A percentile compares a stretch with the other conserved stretches of the same genome.
These are phyloP conservation scores for Backusella australiensis DNA, from an alignment of 192 early-diverging fungal genomes.

Conservation along the genomic window DNA sequence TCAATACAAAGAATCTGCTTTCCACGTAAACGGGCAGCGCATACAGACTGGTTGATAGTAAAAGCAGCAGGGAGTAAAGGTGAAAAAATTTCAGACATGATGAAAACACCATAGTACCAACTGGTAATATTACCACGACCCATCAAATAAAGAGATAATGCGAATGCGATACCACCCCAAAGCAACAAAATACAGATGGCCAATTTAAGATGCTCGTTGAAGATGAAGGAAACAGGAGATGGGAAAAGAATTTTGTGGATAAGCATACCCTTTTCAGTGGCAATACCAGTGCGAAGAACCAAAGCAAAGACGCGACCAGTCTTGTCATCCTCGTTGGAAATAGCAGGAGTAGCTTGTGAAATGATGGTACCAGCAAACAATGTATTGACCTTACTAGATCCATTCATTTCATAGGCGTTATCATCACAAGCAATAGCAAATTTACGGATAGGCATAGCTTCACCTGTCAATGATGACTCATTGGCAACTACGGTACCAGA, in stretches of 20 bases:
- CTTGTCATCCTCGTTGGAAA: background rate
- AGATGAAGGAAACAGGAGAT: slow-evolving; percentile 66
- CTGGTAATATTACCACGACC: slow-evolving; percentile 57
- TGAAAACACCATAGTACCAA: slow-evolving; percentile 78
- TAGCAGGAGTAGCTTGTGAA: slow-evolving; percentile 50
- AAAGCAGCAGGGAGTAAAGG: slow-evolving; percentile 73
- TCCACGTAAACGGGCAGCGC: slow-evolving; percentile 55
- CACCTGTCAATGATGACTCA: slow-evolving; percentile 74
- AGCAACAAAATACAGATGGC: slow-evolving; percentile 61
- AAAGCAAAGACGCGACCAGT: slow-evolving; percentile 48
- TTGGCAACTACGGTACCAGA: slow-evolving; percentile 71
- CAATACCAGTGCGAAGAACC: slow-evolving; percentile 64
- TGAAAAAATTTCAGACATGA: slow-evolving; percentile 65
- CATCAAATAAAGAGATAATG: slow-evolving; percentile 56
- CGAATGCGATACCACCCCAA: slow-evolving; percentile 65
- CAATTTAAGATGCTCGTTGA: slow-evolving; percentile 76
- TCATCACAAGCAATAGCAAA: slow-evolving; percentile 61
- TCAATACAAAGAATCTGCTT: slow-evolving; percentile 75
- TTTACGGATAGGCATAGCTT: slow-evolving; percentile 80
- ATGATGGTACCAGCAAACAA: slow-evolving; percentile 70
- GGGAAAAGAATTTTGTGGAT: slow-evolving; percentile 79
- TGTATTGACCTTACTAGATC: slow-evolving; percentile 52
- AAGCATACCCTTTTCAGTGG: slow-evolving; percentile 66
- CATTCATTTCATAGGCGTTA: slow-evolving; percentile 32
- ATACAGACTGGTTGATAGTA: slow-evolving; percentile 72